Conservation (phyloP, 768 basidiomycete genomes). For the Calocera cornea region DNA sequence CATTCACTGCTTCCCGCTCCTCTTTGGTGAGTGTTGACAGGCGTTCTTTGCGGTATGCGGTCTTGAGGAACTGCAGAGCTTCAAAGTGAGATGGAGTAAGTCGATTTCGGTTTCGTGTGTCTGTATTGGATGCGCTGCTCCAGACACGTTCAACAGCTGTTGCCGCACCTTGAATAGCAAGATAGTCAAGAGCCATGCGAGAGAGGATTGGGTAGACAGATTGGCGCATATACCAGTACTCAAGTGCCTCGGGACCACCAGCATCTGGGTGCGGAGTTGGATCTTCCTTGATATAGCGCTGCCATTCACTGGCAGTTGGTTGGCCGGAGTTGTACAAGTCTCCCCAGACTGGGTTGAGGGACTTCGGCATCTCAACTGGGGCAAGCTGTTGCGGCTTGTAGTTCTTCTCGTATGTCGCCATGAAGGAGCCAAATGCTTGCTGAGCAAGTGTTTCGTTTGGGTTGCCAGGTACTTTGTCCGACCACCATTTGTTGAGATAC, state of each 20-base stretch:
- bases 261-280: background rate
- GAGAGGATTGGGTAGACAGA: background rate
- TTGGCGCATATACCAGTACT: background rate
- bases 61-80: too few relatives aligned
- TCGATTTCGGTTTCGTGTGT: too few relatives aligned
- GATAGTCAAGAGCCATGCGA: background rate
- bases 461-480: background rate
- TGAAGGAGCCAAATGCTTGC: background rate
- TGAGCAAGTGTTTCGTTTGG: background rate
- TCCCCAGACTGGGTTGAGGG: too few relatives aligned
- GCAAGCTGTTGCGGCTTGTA: too few relatives aligned
- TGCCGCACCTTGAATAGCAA: background rate
- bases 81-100: too few relatives aligned
- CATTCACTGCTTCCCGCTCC: too few relatives aligned
- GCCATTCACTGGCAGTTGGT: too few relatives aligned
- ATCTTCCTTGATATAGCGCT: background rate
- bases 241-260: too few relatives aligned
- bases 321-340: too few relatives aligned
- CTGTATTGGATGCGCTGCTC: background rate
- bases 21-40: too few relatives aligned
- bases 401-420: background rate
- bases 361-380: too few relatives aligned
- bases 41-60: too few relatives aligned
- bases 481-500: background rate
- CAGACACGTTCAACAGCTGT: background rate